Base-by-base conservation (phyloP, 2,329 filamentous ascomycete genomes). In the Pseudocercospora musae region DNA sequence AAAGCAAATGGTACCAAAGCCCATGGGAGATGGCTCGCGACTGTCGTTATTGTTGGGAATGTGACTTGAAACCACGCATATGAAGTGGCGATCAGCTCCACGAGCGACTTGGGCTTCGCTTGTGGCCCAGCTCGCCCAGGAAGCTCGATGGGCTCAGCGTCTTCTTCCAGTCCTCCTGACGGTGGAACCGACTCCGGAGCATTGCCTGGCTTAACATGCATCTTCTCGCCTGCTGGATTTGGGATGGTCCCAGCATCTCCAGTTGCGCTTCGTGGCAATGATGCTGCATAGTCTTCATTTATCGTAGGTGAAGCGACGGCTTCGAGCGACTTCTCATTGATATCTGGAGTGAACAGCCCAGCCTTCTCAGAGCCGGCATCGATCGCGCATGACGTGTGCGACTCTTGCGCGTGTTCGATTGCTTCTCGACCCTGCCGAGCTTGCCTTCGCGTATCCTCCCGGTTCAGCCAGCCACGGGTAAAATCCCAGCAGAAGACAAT, bases 401-500 rank as follows among this genome's bases (percentile, higher is more conserved):
- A 21, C 25, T 50, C 48, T n/a, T 50, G 20, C 7, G 48, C 48
- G 15, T 25, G 48, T 10, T 50, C 48, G 15, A 54, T 37, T 40
- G 84, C 81, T 25, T 77, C 68, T 21, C 57, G 48, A 2, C 86
- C 86, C 49, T 81, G 80, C 2, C 78, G 79, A 2, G 88, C 86
- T 46, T 89, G 87, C 15, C 82, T 77, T 0, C 88, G 83, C 0
- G 88, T 90, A 64, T 89, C 82, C 3, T 85, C 71, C 2, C 88
- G 81, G 69, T 87, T 78, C 1, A 79, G 68, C 88, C 88, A 91
- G 0, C 88, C 89, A 63, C 81, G 85, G 0, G 68, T 76, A 5
- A 91, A 42, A 67, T 92, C 88, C 82, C 87, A 91, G 68, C 81
- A 84, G 49, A 91, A 84, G 84, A 90, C 88, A 56, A 91, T 75